Conservation (phyloP, 2,329 filamentous ascomycete genomes). For the Amauroascus niger region DNA sequence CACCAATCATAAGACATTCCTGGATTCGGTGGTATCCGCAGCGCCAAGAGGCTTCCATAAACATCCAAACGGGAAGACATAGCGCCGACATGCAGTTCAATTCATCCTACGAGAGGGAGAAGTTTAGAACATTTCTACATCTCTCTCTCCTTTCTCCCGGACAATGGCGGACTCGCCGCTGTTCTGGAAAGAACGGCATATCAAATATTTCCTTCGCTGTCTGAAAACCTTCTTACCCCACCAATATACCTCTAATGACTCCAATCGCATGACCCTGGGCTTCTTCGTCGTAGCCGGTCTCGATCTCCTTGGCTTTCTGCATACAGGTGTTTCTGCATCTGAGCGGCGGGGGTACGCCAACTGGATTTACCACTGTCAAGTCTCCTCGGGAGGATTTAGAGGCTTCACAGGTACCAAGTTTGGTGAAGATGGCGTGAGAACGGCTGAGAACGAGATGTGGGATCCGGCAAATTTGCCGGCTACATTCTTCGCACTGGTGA, state of each 20-base stretch:
- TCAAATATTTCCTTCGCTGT: constrained; percentile 89
- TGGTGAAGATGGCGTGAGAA: constrained; percentile 33
- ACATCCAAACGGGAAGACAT: no score
- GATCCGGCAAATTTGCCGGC: constrained; percentile 76
- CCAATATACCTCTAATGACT: constrained; percentile 79
- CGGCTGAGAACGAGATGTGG: constrained; percentile 48
- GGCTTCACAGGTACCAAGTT: constrained; percentile 64
- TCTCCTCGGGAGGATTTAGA: constrained; percentile 77
- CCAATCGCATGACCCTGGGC: constrained; percentile 77
- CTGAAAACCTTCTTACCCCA: constrained; percentile 70
- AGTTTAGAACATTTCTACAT: background rate
- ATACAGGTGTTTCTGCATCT: constrained; percentile 39
- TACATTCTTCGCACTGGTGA: constrained; percentile 76
- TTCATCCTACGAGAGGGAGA: background rate
- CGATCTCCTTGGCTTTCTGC: constrained; percentile 62
- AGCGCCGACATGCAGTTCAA: background rate
- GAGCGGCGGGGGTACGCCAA: constrained; percentile 50
- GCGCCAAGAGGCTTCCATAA: no score
- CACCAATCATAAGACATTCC: no score
- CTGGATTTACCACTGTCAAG: constrained; percentile 82
- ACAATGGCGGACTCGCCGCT: constrained; percentile 23
- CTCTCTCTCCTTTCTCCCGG: background rate
- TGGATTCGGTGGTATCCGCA: no score
- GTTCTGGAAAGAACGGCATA: constrained; percentile 52
- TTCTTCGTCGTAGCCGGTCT: constrained; percentile 83